Evolutionary conservation across 345 rosid genomes (phyloP), one percentile per base, ranked within the genome.

Genomic region (Hypericum perforatum): DNA sequence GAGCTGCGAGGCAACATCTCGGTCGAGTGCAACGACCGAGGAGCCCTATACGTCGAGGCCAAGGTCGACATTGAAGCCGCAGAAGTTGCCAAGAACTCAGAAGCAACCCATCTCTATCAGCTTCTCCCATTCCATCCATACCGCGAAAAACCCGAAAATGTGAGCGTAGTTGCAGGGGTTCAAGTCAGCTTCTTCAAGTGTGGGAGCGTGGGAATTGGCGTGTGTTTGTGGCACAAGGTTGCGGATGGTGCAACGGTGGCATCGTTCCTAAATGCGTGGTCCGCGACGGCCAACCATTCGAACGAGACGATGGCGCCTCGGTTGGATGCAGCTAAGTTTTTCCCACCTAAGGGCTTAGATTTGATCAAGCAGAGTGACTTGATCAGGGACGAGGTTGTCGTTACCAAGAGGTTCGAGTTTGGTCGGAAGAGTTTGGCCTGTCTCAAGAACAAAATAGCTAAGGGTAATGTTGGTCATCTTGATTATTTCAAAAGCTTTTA

Each of bases 11-110:
- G 57, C 41, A 63, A 70, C 8, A 41, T 45, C 11, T 61, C 59
- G 5, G 29, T 76, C 2, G 75, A 74, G 2, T 78, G 84, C 40
- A 63, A 66, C 41, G 84, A 80, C 56, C 52, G 61, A n/a, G 82
- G 84, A 47, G 63, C 63, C 9, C 39, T 61, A 11, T 76, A 43
- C 57, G 42, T 56, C 0, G 82, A 74, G 48, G 77, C 80, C 1
- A 53, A 43, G 29, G 41, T 65, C 11, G 52, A 39, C 0, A 70
- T 61, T 53, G 9, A 45, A 13, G 68, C 78, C 6, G 56, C 74
- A 9, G 61, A 54, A 6, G 9, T 77, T 7, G 43, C 73, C 7
- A 11, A 42, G 5, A 49, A 64, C 6, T 77, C 78, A 0, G 71
- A 70, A 8, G 3, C 7, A 9, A 3, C 13, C 12, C 63, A 66